Conservation (phyloP, 176 grass and related monocot genomes). For the Musa acuminata region DNA sequence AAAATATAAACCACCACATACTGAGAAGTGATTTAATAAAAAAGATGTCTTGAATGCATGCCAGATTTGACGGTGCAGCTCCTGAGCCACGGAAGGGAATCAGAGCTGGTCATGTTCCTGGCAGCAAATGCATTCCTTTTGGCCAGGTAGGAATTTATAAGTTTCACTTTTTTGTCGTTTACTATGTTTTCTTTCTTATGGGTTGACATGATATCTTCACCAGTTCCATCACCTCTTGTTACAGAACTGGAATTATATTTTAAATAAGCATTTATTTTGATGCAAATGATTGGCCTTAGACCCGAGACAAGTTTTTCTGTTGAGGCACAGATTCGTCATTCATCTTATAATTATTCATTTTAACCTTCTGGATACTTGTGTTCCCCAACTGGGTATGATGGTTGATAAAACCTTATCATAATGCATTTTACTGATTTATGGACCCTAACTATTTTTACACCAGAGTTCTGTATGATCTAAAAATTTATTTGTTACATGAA, state of each 20-base stretch:
- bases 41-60: constrained; percentile 27
- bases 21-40: constrained; percentile 3
- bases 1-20: background rate
- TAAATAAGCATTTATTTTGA: no score
- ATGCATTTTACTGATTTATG: no score
- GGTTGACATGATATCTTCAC: background rate
- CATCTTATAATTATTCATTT: no score
- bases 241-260: background rate
- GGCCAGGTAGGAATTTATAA: constrained; percentile 33
- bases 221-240: background rate
- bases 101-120: constrained; percentile 79
- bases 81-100: constrained; percentile 93
- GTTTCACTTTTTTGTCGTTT: background rate
- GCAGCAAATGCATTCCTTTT: constrained; percentile 94
- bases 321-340: no score
- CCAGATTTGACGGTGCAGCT: constrained; percentile 79
- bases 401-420: no score
- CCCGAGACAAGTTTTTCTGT: no score
- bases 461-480: no score
- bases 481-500: no score
- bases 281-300: no score
- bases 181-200: background rate
- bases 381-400: no score
- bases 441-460: no score
- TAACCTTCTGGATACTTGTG: no score